Evolutionary conservation across 2,329 filamentous ascomycete genomes (phyloP), one percentile per base, ranked within the genome.

Genomic region (Arthrobotrys sphaeroides): DNA sequence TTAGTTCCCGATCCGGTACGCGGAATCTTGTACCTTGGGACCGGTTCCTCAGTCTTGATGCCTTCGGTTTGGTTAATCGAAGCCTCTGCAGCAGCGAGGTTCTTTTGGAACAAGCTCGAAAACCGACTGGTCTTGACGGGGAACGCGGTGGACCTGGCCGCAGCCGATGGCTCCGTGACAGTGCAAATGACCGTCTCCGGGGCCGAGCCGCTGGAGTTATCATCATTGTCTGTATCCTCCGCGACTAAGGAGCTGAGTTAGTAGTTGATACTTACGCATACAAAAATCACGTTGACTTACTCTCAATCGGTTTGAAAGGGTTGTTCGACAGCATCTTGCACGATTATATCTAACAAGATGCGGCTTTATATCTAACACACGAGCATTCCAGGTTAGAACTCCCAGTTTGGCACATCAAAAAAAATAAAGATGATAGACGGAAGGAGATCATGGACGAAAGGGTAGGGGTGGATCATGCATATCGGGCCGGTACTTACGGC

Each of bases 71-170:
- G 20, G 1, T 59, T 9, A 6, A 3, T 49, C 9, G 38, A 49
- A 28, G 31, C 20, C n/a, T 31, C 33, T n/a, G n/a, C 10, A 3
- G 13, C 7, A 22, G 22, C n/a, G 43, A 53, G 40, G n/a, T 13
- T 72, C 20, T 65, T 36, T 20, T 42, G 45, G n/a, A 75, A 75
- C 5, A 75, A 22, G 24, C 33, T 69, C 0, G 72, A 62, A 40
- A 75, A 75, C 5, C 72, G 51, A 18, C 72, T 75, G 0, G 47
- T 65, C 40, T 75, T 75, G 45, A 49, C 55, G 2, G 22, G 31
- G 1, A 38, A 55, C 1, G 28, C 16, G 22, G 40, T 18, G 18
- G 51, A 31, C 33, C 55, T 73, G 1, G 18, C 5, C 16, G n/a
- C 9, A 33, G 16, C 31, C n/a, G 24, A n/a, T 16, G 55, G 24